Evolutionary conservation across 2,329 filamentous ascomycete species (phyloP).

Genomic region (Ophidiomyces ophidiicola): DNA sequence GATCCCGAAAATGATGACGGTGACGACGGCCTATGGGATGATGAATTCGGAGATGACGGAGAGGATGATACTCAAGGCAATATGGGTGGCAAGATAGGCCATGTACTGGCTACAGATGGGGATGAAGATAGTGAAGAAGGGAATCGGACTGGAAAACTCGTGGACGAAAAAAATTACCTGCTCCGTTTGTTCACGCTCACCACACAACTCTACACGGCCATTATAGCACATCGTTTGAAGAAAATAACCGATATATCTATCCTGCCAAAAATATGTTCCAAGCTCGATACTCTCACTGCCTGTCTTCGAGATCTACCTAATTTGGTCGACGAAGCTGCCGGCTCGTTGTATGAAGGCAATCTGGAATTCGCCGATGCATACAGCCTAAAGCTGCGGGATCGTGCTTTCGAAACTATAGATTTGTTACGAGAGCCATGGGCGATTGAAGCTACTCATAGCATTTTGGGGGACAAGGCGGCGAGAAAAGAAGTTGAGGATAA

Average conservation of each 20-base stretch:
- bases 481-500: slow-evolving; percentile 53
- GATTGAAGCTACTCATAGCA: slow-evolving; percentile 47
- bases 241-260: slow-evolving; percentile 19
- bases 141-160: slow-evolving; percentile 24
- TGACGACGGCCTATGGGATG: slow-evolving; percentile 23
- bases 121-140: slow-evolving; percentile 18
- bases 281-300: slow-evolving; percentile 27
- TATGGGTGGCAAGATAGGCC: slow-evolving; percentile 14
- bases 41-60: slow-evolving; percentile 23
- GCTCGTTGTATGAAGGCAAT: slow-evolving; percentile 34
- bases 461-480: slow-evolving; percentile 42
- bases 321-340: slow-evolving; percentile 36
- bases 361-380: slow-evolving; percentile 25
- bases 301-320: slow-evolving; percentile 30
- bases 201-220: slow-evolving; percentile 33
- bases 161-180: slow-evolving; percentile 31
- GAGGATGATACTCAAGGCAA: slow-evolving; percentile 14
- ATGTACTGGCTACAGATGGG: slow-evolving; percentile 14
- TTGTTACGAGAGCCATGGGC: slow-evolving; percentile 62
- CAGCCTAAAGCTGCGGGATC: slow-evolving; percentile 23
- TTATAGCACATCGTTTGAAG: slow-evolving; percentile 32
- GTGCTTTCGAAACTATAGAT: slow-evolving; percentile 56
- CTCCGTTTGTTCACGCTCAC: slow-evolving; percentile 34
- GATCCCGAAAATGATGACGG: slow-evolving; percentile 58
- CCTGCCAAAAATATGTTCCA: slow-evolving; percentile 16